These are phyloP conservation scores for Yarrowia porcina DNA, from an alignment of 805 yeast species.

Conservation along the genomic window DNA sequence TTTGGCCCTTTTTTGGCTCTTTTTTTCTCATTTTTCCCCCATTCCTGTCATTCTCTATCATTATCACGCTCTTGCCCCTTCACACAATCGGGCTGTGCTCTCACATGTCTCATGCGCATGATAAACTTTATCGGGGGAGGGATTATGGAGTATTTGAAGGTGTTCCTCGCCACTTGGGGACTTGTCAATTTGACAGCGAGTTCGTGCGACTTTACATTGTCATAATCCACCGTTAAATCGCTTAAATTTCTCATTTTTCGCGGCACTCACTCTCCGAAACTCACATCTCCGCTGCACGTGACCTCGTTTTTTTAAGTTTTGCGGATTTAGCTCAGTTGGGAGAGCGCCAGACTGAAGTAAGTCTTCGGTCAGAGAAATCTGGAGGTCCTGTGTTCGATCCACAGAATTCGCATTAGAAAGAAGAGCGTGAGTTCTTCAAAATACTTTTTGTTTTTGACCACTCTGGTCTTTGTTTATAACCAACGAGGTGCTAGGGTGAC, in stretches of 20 bases:
- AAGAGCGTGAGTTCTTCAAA: too few relatives aligned
- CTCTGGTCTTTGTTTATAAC: too few relatives aligned
- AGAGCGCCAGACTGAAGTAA: constrained; percentile 42
- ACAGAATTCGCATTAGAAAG: constrained; percentile 50
- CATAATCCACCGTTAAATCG: not conserved
- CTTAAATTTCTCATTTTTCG: not conserved
- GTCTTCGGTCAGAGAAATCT: constrained; percentile 41
- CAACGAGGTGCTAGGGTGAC: too few relatives aligned
- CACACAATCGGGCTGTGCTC: constrained; percentile 13
- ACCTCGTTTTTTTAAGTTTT: not conserved
- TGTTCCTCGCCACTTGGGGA: not conserved
- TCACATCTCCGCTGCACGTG: not conserved
- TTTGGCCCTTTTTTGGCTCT: too few relatives aligned
- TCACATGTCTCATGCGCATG: constrained; percentile 6
- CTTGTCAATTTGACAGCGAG: not conserved
- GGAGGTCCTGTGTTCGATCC: constrained; percentile 85
- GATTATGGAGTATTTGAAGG: too few relatives aligned
- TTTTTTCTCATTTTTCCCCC: not conserved
- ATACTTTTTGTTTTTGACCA: too few relatives aligned
- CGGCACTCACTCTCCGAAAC: not conserved
- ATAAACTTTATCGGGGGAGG: not conserved
- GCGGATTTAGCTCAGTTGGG: constrained; percentile 40
- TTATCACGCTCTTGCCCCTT: not conserved
- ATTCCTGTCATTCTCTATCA: not conserved
- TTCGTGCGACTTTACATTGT: not conserved